Conservation (phyloP, 2,329 filamentous ascomycete species). For the Colletotrichum tabaci region DNA sequence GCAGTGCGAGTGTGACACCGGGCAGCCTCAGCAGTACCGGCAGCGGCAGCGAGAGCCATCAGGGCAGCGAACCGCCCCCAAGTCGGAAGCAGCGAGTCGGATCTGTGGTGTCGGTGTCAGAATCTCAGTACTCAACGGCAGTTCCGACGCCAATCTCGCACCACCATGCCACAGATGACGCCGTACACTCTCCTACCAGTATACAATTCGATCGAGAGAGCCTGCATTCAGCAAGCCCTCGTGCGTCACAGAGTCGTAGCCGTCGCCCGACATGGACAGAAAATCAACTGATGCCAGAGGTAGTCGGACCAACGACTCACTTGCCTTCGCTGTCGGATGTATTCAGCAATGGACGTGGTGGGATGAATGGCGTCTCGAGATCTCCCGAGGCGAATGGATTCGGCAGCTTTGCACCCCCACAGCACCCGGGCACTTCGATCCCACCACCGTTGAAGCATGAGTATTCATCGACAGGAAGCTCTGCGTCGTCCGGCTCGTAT, state of each 20-base stretch:
- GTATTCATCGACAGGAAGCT: conserved; percentile 61
- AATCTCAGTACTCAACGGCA: conserved; percentile 60
- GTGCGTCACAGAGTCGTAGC: conserved; percentile 17
- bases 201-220: conserved; percentile 53
- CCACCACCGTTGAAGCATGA: conserved; percentile 62
- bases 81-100: conserved; percentile 63
- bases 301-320: conserved; percentile 49
- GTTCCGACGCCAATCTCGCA: conserved; percentile 53
- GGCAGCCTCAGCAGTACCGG: conserved; percentile 57
- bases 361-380: conserved; percentile 42
- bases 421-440: conserved; percentile 24
- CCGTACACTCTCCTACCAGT: conserved; percentile 59
- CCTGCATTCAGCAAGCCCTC: conserved; percentile 39
- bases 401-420: conserved; percentile 17
- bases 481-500: conserved; percentile 56
- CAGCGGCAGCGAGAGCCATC: conserved; percentile 64
- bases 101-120: conserved; percentile 63
- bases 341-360: conserved; percentile 54
- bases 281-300: conserved; percentile 20
- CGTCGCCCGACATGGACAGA: conserved; percentile 42
- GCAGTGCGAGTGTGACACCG: conserved; percentile 58
- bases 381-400: conserved; percentile 35
- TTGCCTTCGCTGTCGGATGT: conserved; percentile 65
- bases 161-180: conserved; percentile 59
- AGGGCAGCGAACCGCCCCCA: conserved; percentile 64